A percentile compares a stretch with the other conserved stretches of the same genome.
These are phyloP conservation scores for Glycine latifolia DNA, from an alignment of 306 rosid species.

Conservation along the genomic window DNA sequence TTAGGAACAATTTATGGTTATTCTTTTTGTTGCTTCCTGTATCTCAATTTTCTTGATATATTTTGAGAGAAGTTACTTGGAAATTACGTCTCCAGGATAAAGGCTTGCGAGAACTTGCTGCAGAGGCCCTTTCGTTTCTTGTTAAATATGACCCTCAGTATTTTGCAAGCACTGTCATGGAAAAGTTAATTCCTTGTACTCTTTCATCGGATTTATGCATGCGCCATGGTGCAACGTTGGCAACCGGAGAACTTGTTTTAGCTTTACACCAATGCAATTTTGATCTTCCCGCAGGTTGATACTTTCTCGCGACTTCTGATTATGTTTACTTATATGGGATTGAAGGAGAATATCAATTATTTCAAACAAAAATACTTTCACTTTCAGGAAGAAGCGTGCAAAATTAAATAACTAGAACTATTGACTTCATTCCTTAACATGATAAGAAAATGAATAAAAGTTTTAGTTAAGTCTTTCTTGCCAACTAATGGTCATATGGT, in stretches of 20 bases:
- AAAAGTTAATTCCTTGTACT: slow-evolving; percentile 82
- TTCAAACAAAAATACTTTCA: slow-evolving; percentile 25
- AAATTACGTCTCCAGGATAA: slow-evolving; percentile 73
- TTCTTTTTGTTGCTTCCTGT: slow-evolving; percentile 30
- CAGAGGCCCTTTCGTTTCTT: slow-evolving; percentile 83
- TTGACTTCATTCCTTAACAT: slow-evolving; percentile 34
- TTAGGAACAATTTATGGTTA: background rate
- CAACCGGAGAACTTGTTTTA: slow-evolving; percentile 82
- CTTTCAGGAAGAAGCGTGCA: slow-evolving; percentile 16
- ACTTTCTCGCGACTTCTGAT: slow-evolving; percentile 43
- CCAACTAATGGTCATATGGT: slow-evolving; percentile 33
- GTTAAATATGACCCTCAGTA: slow-evolving; percentile 82
- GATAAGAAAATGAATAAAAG: slow-evolving; percentile 21
- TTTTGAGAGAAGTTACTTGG: slow-evolving; percentile 44
- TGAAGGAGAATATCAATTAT: slow-evolving; percentile 31
- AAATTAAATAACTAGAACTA: slow-evolving; percentile 23
- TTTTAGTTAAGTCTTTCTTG: slow-evolving; percentile 29
- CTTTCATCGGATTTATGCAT: slow-evolving; percentile 94
- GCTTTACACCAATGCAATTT: slow-evolving; percentile 72
- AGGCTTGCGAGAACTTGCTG: slow-evolving; percentile 95
- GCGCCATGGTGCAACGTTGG: slow-evolving; percentile 96
- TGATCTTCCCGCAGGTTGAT: slow-evolving; percentile 74
- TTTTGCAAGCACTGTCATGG: slow-evolving; percentile 69
- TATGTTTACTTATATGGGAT: background rate
- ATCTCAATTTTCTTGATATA: slow-evolving; percentile 37